A percentile compares a stretch with the other conserved stretches of the same genome.
Evolutionary conservation across 148 eudicot species (phyloP).

Genomic region (Cornus kousa): DNA sequence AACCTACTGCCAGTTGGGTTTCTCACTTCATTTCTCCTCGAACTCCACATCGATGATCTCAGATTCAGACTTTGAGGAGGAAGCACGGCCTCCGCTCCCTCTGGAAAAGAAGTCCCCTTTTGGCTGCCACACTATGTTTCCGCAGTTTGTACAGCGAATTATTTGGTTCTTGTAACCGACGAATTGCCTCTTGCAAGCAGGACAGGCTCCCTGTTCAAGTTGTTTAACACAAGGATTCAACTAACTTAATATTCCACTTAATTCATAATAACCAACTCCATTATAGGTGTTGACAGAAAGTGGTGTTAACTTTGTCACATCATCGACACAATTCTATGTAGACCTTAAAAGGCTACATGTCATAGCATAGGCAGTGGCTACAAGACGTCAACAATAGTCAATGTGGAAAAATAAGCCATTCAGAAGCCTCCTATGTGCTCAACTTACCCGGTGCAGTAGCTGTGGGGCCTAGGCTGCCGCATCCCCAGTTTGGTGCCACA

Average conservation of each 20-base stretch:
- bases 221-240: not conserved
- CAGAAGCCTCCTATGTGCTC: too few relatives aligned
- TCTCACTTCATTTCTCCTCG: conserved; percentile 61
- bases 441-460: too few relatives aligned
- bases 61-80: conserved; percentile 53
- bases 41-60: conserved; percentile 86
- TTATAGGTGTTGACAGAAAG: not conserved
- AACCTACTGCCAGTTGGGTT: not conserved
- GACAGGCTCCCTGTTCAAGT: conserved; percentile 82
- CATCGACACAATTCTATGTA: not conserved
- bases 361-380: not conserved
- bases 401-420: not conserved
- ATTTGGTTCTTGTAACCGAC: conserved; percentile 56
- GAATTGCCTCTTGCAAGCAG: conserved; percentile 86
- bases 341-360: not conserved
- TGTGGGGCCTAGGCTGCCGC: too few relatives aligned
- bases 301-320: not conserved
- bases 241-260: not conserved
- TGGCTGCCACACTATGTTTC: conserved; percentile 92
- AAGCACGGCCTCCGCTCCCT: conserved; percentile 38
- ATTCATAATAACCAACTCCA: not conserved
- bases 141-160: conserved; percentile 70
- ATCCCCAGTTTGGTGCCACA: too few relatives aligned
- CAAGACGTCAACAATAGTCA: not conserved
- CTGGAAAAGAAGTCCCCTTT: conserved; percentile 59